Evolutionary conservation across 2,329 filamentous ascomycete genomes (phyloP).

Genomic region (Dothideomycetes sp.): DNA sequence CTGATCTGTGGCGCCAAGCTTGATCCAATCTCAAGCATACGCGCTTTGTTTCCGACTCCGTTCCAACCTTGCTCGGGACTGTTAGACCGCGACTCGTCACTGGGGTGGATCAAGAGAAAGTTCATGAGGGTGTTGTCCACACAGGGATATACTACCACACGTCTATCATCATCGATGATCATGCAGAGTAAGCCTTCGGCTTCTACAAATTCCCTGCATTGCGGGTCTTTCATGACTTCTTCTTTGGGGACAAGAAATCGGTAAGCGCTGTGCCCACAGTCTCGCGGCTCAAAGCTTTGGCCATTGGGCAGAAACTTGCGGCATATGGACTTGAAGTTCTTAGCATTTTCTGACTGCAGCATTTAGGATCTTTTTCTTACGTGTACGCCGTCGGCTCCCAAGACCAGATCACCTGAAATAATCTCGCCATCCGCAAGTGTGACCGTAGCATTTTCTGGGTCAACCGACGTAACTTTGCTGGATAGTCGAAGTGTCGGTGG

Average conservation of each 20-base stretch:
- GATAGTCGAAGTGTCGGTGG: constrained; percentile 15
- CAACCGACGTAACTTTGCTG: constrained; percentile 14
- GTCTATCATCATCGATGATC: constrained; percentile 30
- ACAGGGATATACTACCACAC: constrained; percentile 38
- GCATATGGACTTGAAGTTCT: constrained; percentile 11
- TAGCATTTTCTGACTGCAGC: no score
- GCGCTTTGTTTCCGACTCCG: constrained; percentile 23
- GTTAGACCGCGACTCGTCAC: constrained; percentile 15
- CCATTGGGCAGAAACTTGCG: constrained; percentile 14
- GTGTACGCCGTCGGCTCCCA: constrained; percentile 23
- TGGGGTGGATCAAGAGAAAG: constrained; percentile 32
- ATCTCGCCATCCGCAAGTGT: constrained; percentile 17
- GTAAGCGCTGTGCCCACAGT: constrained; percentile 45
- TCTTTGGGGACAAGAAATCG: constrained; percentile 43
- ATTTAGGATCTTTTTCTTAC: no score
- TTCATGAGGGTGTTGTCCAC: constrained; percentile 36
- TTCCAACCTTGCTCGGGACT: constrained; percentile 21
- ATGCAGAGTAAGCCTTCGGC: constrained; percentile 31
- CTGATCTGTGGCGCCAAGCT: constrained; percentile 25
- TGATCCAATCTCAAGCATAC: constrained; percentile 29
- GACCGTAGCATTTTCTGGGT: constrained; percentile 15
- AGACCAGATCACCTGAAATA: constrained; percentile 17
- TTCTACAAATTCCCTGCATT: constrained; percentile 26
- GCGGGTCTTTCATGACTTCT: constrained; percentile 8
- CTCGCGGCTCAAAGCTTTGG: constrained; percentile 15